Conservation (phyloP, 2,329 filamentous ascomycete species). For the Paraphaeosphaeria sporulosa region DNA sequence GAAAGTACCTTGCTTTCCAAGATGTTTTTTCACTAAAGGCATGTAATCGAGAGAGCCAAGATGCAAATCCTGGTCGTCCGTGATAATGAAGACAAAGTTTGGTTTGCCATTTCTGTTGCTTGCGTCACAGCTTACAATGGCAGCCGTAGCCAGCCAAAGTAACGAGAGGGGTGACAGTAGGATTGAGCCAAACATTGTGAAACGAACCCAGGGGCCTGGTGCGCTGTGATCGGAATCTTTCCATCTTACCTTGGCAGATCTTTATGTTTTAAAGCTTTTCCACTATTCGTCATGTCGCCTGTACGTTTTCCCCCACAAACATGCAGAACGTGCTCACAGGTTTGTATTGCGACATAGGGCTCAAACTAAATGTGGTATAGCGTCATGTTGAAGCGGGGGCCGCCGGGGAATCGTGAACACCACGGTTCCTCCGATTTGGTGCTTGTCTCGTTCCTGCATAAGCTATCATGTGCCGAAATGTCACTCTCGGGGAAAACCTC, state of each 20-base stretch:
- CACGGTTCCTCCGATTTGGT: not conserved
- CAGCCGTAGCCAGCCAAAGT: constrained; percentile 1
- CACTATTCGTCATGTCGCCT: not conserved
- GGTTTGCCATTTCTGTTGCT: constrained; percentile 17
- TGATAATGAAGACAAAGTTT: constrained; percentile 71
- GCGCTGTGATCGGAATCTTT: not conserved
- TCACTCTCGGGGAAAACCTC: not conserved
- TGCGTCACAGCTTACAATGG: not conserved
- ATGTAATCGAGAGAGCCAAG: constrained; percentile 68
- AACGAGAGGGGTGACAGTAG: not conserved
- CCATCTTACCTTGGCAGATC: not conserved
- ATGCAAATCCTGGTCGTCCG: constrained; percentile 71
- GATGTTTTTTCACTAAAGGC: constrained; percentile 63
- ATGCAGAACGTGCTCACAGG: not conserved
- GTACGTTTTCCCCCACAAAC: not conserved
- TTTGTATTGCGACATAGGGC: constrained; percentile 5
- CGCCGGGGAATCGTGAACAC: not conserved
- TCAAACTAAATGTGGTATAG: constrained; percentile 5
- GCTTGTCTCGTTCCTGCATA: not conserved
- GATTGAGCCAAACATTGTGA: not conserved
- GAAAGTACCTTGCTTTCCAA: constrained; percentile 64
- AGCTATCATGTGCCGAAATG: not conserved
- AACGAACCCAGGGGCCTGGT: not conserved
- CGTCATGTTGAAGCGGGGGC: not conserved
- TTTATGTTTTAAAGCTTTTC: not conserved